phyloP scores from a whole-genome alignment of 441 rosid genomes.

The Populus tomentosa region DNA sequence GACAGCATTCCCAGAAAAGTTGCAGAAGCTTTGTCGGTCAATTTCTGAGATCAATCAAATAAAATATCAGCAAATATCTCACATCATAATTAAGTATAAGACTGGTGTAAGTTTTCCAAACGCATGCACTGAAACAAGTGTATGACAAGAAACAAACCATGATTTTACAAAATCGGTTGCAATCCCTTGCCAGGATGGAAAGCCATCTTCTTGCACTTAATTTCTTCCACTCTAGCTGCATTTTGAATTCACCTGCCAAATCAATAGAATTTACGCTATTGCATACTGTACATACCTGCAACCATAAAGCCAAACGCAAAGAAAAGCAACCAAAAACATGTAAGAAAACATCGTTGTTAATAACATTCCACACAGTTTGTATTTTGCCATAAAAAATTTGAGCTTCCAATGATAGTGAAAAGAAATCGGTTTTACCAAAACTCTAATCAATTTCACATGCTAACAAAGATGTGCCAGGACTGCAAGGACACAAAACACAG shows the following conservation, averaged over 20 bases:
- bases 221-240: conserved; percentile 59
- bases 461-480: background rate
- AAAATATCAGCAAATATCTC: conserved; percentile 8
- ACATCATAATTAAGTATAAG: background rate
- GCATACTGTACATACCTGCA: background rate
- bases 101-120: background rate
- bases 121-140: background rate
- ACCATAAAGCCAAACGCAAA: background rate
- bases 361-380: background rate
- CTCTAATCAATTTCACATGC: background rate
- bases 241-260: conserved; percentile 51
- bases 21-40: conserved; percentile 36
- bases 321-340: background rate
- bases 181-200: conserved; percentile 61
- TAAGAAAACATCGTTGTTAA: background rate
- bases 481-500: background rate
- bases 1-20: conserved; percentile 20
- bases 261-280: background rate
- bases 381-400: background rate
- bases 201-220: conserved; percentile 49
- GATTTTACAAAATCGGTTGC: conserved; percentile 81
- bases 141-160: conserved; percentile 53
- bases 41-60: conserved; percentile 37
- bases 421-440: background rate
- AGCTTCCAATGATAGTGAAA: background rate